A percentile compares a stretch with the other conserved stretches of the same genome.
Evolutionary conservation across 192 early-diverging fungal species (phyloP).

Genomic region (Backusella macrospora): DNA sequence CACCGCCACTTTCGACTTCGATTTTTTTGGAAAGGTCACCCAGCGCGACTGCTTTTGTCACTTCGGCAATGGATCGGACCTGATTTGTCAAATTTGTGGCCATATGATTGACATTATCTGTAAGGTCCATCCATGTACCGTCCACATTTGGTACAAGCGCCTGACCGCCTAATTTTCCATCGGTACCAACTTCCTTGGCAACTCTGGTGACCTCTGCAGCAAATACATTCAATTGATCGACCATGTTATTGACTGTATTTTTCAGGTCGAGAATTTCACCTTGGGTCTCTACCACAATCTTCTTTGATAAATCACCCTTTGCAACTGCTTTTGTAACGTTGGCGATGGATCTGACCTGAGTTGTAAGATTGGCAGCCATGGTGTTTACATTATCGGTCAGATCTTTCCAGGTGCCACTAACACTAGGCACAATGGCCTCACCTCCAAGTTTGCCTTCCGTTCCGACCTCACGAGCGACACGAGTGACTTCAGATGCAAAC

Average conservation of each 20-base stretch:
- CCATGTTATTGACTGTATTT: constrained; percentile 85
- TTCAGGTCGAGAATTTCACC: constrained; percentile 76
- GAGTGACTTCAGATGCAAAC: constrained; percentile 66
- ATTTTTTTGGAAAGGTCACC: constrained; percentile 55
- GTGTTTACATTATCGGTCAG: constrained; percentile 71
- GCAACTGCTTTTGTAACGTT: constrained; percentile 62
- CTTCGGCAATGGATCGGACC: constrained; percentile 55
- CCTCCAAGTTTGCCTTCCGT: constrained; percentile 77
- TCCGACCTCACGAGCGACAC: constrained; percentile 69
- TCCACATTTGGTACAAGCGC: neutral
- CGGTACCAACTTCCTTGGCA: constrained; percentile 49
- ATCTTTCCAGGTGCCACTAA: constrained; percentile 79
- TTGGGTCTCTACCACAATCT: constrained; percentile 64
- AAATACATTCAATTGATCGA: constrained; percentile 59
- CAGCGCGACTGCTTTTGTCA: constrained; percentile 50
- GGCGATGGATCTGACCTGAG: constrained; percentile 72
- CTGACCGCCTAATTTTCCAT: neutral
- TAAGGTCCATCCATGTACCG: neutral
- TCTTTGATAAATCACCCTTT: constrained; percentile 57
- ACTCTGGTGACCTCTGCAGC: constrained; percentile 66
- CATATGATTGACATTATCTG: constrained; percentile 60
- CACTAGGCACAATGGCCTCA: constrained; percentile 71
- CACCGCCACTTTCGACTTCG: constrained; percentile 50
- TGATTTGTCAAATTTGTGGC: constrained; percentile 55
- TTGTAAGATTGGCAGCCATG: constrained; percentile 65